Percentiles rank a stretch among this genome's conserved stretches.
These are phyloP conservation scores for Cystobasidiopsis lactophilus DNA, from an alignment of 768 basidiomycete species.

Conservation along the genomic window DNA sequence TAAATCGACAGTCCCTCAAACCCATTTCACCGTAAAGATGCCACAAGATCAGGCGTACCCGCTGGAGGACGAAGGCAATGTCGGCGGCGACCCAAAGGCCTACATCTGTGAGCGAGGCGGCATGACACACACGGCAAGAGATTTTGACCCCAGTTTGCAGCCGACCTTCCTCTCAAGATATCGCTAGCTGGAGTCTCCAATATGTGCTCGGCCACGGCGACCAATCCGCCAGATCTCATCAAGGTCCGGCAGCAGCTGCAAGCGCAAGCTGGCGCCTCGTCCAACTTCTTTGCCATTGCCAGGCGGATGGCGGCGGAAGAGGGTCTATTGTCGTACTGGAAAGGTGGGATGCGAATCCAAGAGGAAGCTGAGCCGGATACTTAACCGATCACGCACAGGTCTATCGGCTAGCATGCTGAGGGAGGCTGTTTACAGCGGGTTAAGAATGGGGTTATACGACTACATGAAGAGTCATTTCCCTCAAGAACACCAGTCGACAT, in stretches of 20 bases:
- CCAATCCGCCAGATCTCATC: constrained; percentile 4
- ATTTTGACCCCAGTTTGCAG: too few relatives aligned
- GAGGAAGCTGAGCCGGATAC: too few relatives aligned
- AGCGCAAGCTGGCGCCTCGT: constrained; percentile 5
- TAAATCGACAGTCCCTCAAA: too few relatives aligned
- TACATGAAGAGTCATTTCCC: constrained; percentile 11
- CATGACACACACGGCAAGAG: too few relatives aligned
- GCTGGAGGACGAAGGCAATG: too few relatives aligned
- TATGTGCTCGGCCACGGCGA: neutral
- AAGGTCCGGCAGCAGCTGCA: constrained; percentile 20
- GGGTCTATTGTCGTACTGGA: constrained; percentile 8
- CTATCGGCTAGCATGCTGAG: constrained; percentile 4
- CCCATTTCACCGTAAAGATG: too few relatives aligned
- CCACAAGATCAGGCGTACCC: too few relatives aligned
- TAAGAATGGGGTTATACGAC: constrained; percentile 20
- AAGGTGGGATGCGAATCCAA: too few relatives aligned
- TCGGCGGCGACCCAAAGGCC: too few relatives aligned
- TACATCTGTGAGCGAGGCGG: too few relatives aligned
- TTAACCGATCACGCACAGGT: neutral
- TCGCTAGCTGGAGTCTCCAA: neutral
- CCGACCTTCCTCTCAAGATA: neutral
- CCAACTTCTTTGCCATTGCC: constrained; percentile 8
- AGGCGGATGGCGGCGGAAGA: constrained; percentile 15
- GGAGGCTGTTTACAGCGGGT: constrained; percentile 12
- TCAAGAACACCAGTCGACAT: neutral